Evolutionary conservation across 257 asterid genomes (phyloP), one percentile per base, ranked within the genome.

Genomic region (Paraleonurus japonicus): DNA sequence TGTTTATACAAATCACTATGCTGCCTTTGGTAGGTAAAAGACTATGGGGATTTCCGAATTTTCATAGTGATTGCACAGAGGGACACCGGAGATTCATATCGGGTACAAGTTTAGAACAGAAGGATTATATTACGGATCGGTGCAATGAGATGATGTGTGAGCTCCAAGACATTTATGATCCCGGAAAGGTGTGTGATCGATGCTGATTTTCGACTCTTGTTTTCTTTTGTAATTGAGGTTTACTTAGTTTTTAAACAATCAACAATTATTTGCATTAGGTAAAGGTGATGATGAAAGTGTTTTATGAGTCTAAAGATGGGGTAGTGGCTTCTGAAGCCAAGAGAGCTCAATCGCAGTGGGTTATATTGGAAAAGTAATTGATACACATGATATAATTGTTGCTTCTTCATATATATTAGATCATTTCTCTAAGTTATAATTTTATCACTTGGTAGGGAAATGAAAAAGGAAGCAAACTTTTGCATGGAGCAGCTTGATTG

Each of bases 331-430:
- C 90, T 61, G 96, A 93, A 78, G 94, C 94, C 67, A 85, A 83
- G 84, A 86, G 77, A 72, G 76, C 82, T 78, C 87, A 76, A 60
- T 54, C 94, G 28, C 82, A 83, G 64, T 93, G 98, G 97, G 88
- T 93, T 59, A 82, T 93, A 33, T 78, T 93, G 82, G 98, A 93
- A 73, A 93, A 85, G 98, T 93, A 93, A 84, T 35, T 1, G n/a
- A 35, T 83, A 61, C 61, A 41, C 65, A 15, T 15, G 24, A 70
- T 37, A 7, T 68, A 43, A 60, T 54, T 57, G 27, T 78, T 66
- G 41, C n/a, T 73, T 39, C 24, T 64, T 60, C 41, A 20, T 47
- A 7, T 43, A 39, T 0, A 4, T 41, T 53, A 47, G 10, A 24
- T 19, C 37, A 19, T 48, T 15, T 48, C 6, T 37, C 33, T 57